These are phyloP conservation scores for Aureobasidium sp. DNA, from an alignment of 2,329 filamentous ascomycete species.

Conservation along the genomic window DNA sequence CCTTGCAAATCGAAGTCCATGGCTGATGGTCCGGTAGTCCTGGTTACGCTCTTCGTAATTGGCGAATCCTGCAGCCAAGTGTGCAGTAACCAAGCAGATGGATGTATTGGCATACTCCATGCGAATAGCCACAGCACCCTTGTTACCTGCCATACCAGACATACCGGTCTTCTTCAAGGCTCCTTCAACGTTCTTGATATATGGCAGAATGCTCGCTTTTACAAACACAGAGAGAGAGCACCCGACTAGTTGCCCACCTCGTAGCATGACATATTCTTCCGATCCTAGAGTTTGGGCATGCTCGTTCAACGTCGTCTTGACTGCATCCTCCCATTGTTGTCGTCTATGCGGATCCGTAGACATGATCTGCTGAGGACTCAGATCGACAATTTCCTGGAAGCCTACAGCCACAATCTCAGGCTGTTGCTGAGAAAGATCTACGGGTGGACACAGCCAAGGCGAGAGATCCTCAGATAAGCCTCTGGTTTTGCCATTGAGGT, in stretches of 20 bases:
- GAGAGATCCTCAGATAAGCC: conserved; percentile 73
- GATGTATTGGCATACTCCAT: conserved; percentile 91
- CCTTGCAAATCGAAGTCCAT: conserved; percentile 80
- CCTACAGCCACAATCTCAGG: conserved; percentile 85
- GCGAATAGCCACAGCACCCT: conserved; percentile 91
- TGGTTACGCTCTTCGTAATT: conserved; percentile 96
- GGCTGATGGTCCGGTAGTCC: conserved; percentile 82
- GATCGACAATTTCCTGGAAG: conserved; percentile 96
- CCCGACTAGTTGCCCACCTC: conserved; percentile 90
- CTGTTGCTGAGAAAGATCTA: conserved; percentile 48
- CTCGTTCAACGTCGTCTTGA: conserved; percentile 66
- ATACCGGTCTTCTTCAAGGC: conserved; percentile 90
- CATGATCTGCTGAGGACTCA: conserved; percentile 99
- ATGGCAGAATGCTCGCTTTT: conserved; percentile 62
- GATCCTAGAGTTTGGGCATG: conserved; percentile 57
- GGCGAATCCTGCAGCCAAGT: conserved; percentile 88
- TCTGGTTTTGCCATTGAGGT: conserved; percentile 78
- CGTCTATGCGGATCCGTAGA: conserved; percentile 86
- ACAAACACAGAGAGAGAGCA: conserved; percentile 90
- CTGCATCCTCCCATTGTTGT: conserved; percentile 76
- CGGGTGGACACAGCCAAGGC: conserved; percentile 69
- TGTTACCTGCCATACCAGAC: conserved; percentile 96
- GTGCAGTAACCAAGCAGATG: conserved; percentile 91
- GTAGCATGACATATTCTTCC: conserved; percentile 77
- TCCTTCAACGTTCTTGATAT: conserved; percentile 95